These are phyloP conservation scores for Skeletonema costatum DNA, from an alignment of 108 stramenopile species.

Conservation along the genomic window DNA sequence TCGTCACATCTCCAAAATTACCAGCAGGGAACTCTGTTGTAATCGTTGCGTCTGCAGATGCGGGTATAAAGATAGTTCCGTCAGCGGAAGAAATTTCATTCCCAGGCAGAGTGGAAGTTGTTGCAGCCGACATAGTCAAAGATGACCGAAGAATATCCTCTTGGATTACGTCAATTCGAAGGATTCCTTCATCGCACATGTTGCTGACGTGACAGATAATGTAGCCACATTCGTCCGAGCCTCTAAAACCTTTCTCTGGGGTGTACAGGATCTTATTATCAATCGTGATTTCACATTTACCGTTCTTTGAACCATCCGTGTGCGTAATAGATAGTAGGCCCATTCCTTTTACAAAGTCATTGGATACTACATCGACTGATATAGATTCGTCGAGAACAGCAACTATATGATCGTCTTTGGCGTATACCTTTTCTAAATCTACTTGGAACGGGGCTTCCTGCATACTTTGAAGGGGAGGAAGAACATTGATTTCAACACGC, in stretches of 20 bases:
- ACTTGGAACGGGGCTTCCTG: neutral
- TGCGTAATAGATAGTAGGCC: constrained; percentile 10
- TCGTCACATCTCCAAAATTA: constrained; percentile 17
- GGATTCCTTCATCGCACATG: constrained; percentile 40
- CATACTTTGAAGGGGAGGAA: neutral
- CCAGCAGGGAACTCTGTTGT: constrained; percentile 34
- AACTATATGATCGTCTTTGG: constrained; percentile 29
- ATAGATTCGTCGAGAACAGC: constrained; percentile 18
- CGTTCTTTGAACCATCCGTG: constrained; percentile 27
- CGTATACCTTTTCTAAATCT: constrained; percentile 13
- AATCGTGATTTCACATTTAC: constrained; percentile 16
- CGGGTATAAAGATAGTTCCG: constrained; percentile 12
- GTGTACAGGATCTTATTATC: constrained; percentile 23
- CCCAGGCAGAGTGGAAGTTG: neutral
- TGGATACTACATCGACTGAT: constrained; percentile 22
- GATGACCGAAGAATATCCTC: neutral
- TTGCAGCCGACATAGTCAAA: neutral
- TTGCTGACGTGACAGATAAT: constrained; percentile 6
- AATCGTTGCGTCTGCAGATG: constrained; percentile 22
- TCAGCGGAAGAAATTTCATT: neutral
- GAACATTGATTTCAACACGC: constrained; percentile 10
- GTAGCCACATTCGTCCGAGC: constrained; percentile 33
- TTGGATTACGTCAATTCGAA: constrained; percentile 30
- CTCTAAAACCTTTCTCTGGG: constrained; percentile 21
- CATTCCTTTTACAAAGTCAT: constrained; percentile 23